These are phyloP conservation scores for Fusarium temperatum DNA, from an alignment of 2,329 filamentous ascomycete species.

Conservation along the genomic window DNA sequence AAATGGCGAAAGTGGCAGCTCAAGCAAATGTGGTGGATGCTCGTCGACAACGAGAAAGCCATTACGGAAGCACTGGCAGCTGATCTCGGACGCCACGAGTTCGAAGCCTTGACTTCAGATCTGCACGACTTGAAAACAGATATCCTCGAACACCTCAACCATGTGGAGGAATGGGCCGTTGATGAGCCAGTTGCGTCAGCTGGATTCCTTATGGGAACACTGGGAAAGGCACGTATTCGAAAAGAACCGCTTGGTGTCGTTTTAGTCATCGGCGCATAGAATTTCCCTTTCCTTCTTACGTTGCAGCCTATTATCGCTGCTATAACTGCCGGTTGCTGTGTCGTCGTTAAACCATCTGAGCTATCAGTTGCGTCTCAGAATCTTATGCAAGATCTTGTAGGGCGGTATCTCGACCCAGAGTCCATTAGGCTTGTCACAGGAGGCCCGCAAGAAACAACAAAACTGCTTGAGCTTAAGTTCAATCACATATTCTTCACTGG, in stretches of 20 bases:
- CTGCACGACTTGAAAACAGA: conserved; percentile 46
- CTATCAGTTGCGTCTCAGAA: conserved; percentile 46
- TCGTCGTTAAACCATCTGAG: conserved; percentile 57
- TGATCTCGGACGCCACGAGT: conserved; percentile 48
- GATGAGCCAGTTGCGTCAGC: conserved; percentile 43
- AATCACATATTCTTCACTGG: conserved; percentile 59
- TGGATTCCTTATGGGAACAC: conserved; percentile 43
- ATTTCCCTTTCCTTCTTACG: conserved; percentile 53
- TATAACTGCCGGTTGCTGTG: conserved; percentile 53
- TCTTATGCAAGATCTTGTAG: conserved; percentile 51
- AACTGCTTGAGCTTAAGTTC: conserved; percentile 50
- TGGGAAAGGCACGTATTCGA: conserved; percentile 47
- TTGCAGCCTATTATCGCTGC: conserved; percentile 53
- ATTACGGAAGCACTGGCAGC: conserved; percentile 46
- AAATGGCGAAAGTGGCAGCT: conserved; percentile 54
- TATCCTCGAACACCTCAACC: conserved; percentile 48
- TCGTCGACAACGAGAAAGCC: conserved; percentile 50
- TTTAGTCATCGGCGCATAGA: conserved; percentile 58
- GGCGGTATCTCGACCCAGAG: conserved; percentile 52
- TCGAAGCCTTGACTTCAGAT: conserved; percentile 48
- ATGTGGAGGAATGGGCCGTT: conserved; percentile 52
- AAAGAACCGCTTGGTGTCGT: conserved; percentile 56
- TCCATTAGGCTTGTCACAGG: conserved; percentile 50
- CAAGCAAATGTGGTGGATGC: conserved; percentile 53
- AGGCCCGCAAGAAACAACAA: conserved; percentile 48